Conservation (phyloP, 805 yeast species). For the Zygoascus ofunaensis region DNA sequence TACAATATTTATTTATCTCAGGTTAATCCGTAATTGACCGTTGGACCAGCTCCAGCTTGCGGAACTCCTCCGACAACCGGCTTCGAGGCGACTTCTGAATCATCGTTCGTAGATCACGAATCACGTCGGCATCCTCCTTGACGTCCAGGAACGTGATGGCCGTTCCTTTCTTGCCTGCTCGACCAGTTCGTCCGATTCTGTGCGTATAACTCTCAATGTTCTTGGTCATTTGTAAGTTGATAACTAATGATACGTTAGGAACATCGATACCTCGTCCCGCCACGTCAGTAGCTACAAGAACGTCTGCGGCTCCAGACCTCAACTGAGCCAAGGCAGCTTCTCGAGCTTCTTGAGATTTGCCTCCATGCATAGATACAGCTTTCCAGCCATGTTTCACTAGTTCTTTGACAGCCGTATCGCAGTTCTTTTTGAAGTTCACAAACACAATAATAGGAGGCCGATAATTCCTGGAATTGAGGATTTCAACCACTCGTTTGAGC, state of each 20-base stretch:
- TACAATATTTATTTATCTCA: not conserved
- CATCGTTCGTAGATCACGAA: slow-evolving; percentile 43
- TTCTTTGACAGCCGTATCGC: slow-evolving; percentile 41
- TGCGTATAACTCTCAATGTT: slow-evolving; percentile 80
- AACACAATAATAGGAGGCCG: slow-evolving; percentile 66
- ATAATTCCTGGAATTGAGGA: slow-evolving; percentile 30
- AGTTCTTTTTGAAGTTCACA: slow-evolving; percentile 65
- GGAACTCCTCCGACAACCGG: slow-evolving; percentile 35
- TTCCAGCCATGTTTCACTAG: slow-evolving; percentile 39
- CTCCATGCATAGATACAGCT: slow-evolving; percentile 71
- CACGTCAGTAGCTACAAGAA: slow-evolving; percentile 85
- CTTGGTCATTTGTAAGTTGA: slow-evolving; percentile 78
- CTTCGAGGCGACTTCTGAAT: slow-evolving; percentile 35
- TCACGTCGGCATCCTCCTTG: slow-evolving; percentile 42
- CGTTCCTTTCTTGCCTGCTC: slow-evolving; percentile 78
- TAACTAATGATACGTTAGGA: slow-evolving; percentile 73
- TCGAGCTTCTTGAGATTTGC: slow-evolving; percentile 75
- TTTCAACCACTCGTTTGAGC: slow-evolving; percentile 34
- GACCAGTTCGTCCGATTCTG: slow-evolving; percentile 92
- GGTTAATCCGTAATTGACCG: slow-evolving; percentile 2
- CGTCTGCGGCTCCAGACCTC: slow-evolving; percentile 44
- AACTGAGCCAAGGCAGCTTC: slow-evolving; percentile 64
- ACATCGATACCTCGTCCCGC: slow-evolving; percentile 95
- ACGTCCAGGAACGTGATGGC: slow-evolving; percentile 61
- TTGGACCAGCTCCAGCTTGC: slow-evolving; percentile 13